These are phyloP conservation scores for Apiotrichum porosum DNA, from an alignment of 1,284 basidiomycete species.

Conservation along the genomic window DNA sequence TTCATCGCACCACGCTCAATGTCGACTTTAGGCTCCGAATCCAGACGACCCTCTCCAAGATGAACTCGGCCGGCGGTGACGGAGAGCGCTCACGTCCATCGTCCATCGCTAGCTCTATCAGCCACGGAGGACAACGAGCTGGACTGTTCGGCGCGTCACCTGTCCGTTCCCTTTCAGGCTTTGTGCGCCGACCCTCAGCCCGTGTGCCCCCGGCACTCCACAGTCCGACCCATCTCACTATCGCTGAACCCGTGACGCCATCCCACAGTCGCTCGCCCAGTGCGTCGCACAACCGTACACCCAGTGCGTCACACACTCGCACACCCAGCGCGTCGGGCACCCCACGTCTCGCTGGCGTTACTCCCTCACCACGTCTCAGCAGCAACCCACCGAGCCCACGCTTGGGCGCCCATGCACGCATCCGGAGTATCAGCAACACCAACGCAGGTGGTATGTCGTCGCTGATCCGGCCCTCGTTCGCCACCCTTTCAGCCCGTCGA, in stretches of 20 bases:
- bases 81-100: slow-evolving; percentile 1
- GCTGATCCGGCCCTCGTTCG: slow-evolving; percentile 28
- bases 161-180: neutral
- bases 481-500: slow-evolving; percentile 30
- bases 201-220: neutral
- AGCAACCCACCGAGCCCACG: too few species aligned
- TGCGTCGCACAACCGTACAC: neutral
- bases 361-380: too few species aligned
- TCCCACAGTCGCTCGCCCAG: neutral
- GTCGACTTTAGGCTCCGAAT: slow-evolving; percentile 62
- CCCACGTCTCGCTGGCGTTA: too few species aligned
- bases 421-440: neutral
- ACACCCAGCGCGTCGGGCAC: too few species aligned
- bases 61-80: slow-evolving; percentile 12
- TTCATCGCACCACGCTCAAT: slow-evolving; percentile 60
- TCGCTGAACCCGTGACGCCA: neutral
- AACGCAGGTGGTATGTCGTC: neutral
- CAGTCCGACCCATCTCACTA: too few species aligned
- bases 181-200: slow-evolving; percentile 8
- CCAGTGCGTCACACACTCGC: too few species aligned
- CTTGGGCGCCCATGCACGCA: neutral
- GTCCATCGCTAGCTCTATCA: slow-evolving; percentile 12
- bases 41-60: slow-evolving; percentile 36
- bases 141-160: too few species aligned
- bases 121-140: too few species aligned